Evolutionary conservation across 257 asterid species (phyloP), one percentile per base, ranked within the genome.

Genomic region (Echites panduratus): DNA sequence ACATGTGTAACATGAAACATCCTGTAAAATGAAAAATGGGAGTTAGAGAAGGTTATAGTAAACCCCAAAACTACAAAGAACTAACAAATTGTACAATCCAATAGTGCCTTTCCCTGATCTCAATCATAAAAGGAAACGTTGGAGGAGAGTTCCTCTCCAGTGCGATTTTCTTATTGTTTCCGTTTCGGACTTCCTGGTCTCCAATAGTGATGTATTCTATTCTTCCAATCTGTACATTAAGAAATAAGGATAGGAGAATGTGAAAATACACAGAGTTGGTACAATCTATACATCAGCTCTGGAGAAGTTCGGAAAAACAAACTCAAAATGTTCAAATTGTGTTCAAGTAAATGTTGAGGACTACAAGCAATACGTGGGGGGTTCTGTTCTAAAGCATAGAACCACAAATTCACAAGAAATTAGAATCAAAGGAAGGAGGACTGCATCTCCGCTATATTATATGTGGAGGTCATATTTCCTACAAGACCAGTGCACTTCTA

Each of bases 81-180:
- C 89, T 85, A 67, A 91, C 97, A 89, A 89, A 86, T 76, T 89
- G 96, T 68, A 87, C 78, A 41, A 87, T 73, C 94, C 94, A 91
- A 78, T 85, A 71, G 78, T 91, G 73, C 64, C 89, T 85, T 82
- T 86, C 92, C 68, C 89, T 83, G 82, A 89, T 85, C 84, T 91
- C 96, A 78, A 91, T 83, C 78, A 89, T 81, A 77, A 91, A 91
- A 69, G 90, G 89, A 83, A 91, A 91, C 69, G 96, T 72, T 50
- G 96, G 84, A 63, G 87, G 79, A 68, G 85, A 75, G 81, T 81
- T 87, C 81, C 97, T 91, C 86, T 86, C 87, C 38, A 85, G 82
- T 81, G 86, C 73, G 79, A 82, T 85, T 82, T 89, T 89, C 84
- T 74, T 85, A 82, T 81, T 32, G 50, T 86, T 86, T 81, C 90